These are phyloP conservation scores for Hypomontagnella monticulosa DNA, from an alignment of 495 filamentous ascomycete species.

Conservation along the genomic window DNA sequence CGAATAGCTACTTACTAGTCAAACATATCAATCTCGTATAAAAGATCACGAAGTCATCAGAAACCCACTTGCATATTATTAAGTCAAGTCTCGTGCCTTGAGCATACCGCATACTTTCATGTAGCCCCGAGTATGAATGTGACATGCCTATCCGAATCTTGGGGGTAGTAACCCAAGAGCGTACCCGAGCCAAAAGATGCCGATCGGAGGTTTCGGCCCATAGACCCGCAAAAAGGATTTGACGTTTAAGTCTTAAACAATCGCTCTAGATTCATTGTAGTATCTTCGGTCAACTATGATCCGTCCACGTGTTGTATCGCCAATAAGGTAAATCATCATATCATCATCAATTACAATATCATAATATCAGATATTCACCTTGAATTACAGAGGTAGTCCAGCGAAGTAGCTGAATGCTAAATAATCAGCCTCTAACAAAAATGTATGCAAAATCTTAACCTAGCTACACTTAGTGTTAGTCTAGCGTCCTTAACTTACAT, in stretches of 20 bases:
- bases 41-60: neutral
- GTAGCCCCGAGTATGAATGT: slow-evolving; percentile 4
- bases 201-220: slow-evolving; percentile 44
- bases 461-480: too few species aligned
- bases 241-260: slow-evolving; percentile 18
- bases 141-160: slow-evolving; percentile 27
- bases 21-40: too few species aligned
- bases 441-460: too few species aligned
- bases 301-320: slow-evolving; percentile 2
- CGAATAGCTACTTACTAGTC: too few species aligned
- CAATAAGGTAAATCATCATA: neutral
- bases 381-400: neutral
- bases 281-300: neutral
- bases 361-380: neutral
- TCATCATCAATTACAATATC: neutral
- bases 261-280: slow-evolving; percentile 6
- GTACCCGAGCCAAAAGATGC: slow-evolving; percentile 36
- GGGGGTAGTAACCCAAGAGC: slow-evolving; percentile 25
- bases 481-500: neutral
- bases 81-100: slow-evolving; percentile 18
- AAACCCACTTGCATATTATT: neutral
- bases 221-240: slow-evolving; percentile 35
- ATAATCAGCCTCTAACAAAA: too few species aligned
- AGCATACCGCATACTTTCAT: slow-evolving; percentile 2
- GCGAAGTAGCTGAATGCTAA: too few species aligned